Conservation (phyloP, 208 protist genomes). For the Wallacemonas collosoma region DNA sequence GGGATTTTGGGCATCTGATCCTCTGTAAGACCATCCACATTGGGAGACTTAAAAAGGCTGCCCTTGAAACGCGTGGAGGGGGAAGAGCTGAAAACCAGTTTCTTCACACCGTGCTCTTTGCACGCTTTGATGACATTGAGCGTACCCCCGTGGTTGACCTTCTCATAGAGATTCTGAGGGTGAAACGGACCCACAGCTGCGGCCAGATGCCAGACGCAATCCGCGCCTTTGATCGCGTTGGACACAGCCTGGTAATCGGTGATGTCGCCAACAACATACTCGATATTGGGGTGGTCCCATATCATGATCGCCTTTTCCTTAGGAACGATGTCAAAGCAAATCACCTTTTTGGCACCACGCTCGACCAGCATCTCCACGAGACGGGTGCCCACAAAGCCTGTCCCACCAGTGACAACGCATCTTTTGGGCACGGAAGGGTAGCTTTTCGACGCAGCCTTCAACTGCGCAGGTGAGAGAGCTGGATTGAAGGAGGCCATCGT, state of each 20-base stretch:
- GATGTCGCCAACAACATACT: constrained; percentile 93
- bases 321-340: constrained; percentile 92
- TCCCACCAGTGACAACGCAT: constrained; percentile 94
- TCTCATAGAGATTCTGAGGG: constrained; percentile 81
- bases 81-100: constrained; percentile 94
- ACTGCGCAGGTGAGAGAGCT: constrained; percentile 65
- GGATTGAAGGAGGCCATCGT: constrained; percentile 44
- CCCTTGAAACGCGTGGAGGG: constrained; percentile 94
- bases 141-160: constrained; percentile 93
- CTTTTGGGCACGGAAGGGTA: constrained; percentile 82
- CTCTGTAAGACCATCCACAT: constrained; percentile 92
- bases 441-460: constrained; percentile 39
- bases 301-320: constrained; percentile 64
- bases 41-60: constrained; percentile 85
- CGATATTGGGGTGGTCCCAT: constrained; percentile 85
- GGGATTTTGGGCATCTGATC: constrained; percentile 89
- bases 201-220: constrained; percentile 95
- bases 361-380: constrained; percentile 97
- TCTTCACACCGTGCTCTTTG: constrained; percentile 87
- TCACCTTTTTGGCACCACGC: constrained; percentile 89
- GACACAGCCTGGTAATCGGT: constrained; percentile 76
- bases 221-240: constrained; percentile 77
- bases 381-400: constrained; percentile 95
- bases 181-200: constrained; percentile 95
- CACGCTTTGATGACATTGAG: constrained; percentile 94